Evolutionary conservation across 192 early-diverging fungal species (phyloP).

Genomic region (Podila horticola): DNA sequence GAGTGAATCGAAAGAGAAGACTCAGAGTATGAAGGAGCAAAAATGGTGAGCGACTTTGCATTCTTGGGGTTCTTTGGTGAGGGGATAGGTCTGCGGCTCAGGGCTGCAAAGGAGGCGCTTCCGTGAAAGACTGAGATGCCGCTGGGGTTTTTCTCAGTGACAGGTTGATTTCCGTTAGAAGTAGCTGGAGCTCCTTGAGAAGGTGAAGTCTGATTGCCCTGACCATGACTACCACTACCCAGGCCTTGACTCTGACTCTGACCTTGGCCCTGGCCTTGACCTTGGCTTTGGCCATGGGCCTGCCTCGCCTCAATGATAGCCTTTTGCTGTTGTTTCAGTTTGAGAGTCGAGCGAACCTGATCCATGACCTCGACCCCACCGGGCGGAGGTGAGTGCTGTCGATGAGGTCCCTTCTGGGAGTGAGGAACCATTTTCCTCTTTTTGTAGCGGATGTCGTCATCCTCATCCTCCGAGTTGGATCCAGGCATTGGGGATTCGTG

Average conservation of each 20-base stretch:
- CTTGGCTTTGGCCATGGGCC: background rate
- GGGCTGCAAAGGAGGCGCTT: conserved; percentile 34
- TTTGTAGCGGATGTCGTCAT: conserved; percentile 51
- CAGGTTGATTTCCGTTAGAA: conserved; percentile 14
- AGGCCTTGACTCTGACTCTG: conserved; percentile 1
- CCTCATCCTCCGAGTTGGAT: conserved; percentile 49
- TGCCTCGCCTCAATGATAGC: conserved; percentile 70
- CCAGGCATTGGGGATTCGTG: conserved; percentile 48
- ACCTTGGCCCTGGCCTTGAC: background rate
- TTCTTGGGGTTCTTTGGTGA: conserved; percentile 61
- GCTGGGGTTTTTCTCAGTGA: conserved; percentile 38
- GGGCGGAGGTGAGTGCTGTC: conserved; percentile 32
- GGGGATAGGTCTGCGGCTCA: conserved; percentile 35
- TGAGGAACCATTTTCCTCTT: conserved; percentile 33
- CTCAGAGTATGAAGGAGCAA: conserved; percentile 62
- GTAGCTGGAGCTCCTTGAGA: background rate
- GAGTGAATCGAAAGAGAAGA: conserved; percentile 54
- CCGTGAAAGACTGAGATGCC: conserved; percentile 45
- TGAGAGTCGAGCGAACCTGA: conserved; percentile 60
- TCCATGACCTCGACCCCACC: conserved; percentile 60
- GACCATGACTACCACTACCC: no score
- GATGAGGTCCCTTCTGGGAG: conserved; percentile 11
- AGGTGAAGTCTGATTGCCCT: no score
- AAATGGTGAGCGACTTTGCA: conserved; percentile 60
- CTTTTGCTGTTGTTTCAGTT: conserved; percentile 72